Evolutionary conservation across 1,139 yeast genomes (phyloP).

Genomic region (Pichia norvegensis): DNA sequence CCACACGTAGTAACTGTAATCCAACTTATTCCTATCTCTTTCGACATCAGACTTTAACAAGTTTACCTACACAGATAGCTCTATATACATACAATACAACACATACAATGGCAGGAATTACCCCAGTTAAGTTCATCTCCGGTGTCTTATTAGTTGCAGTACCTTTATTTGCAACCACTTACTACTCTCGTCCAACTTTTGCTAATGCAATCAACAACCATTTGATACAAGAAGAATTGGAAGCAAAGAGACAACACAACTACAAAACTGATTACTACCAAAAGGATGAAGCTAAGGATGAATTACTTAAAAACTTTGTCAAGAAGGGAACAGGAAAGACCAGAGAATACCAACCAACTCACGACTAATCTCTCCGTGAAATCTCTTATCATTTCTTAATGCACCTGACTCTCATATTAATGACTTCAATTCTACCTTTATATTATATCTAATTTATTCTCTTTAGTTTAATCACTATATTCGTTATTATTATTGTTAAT

Average conservation of each 20-base stretch:
- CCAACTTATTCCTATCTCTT: background rate
- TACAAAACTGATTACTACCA: slow-evolving; percentile 23
- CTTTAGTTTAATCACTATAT: background rate
- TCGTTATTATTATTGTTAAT: background rate
- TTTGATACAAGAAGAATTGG: slow-evolving; percentile 26
- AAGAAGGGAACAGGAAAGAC: slow-evolving; percentile 24
- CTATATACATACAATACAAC: background rate
- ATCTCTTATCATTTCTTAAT: background rate
- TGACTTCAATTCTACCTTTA: background rate
- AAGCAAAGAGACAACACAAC: slow-evolving; percentile 22
- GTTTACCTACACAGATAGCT: no score
- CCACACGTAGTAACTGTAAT: background rate
- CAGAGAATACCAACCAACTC: slow-evolving; percentile 19
- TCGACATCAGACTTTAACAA: background rate
- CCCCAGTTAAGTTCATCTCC: slow-evolving; percentile 24
- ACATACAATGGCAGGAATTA: slow-evolving; percentile 13
- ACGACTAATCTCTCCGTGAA: no score
- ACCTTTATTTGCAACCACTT: slow-evolving; percentile 23
- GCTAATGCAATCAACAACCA: slow-evolving; percentile 28
- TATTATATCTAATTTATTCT: background rate
- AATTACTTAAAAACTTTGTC: slow-evolving; percentile 21
- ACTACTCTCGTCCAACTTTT: slow-evolving; percentile 27
- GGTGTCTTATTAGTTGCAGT: slow-evolving; percentile 26
- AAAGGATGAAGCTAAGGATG: slow-evolving; percentile 19
- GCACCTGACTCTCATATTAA: background rate